phyloP scores from a whole-genome alignment of 179 eudicot genomes.

The Silene coronaria region DNA sequence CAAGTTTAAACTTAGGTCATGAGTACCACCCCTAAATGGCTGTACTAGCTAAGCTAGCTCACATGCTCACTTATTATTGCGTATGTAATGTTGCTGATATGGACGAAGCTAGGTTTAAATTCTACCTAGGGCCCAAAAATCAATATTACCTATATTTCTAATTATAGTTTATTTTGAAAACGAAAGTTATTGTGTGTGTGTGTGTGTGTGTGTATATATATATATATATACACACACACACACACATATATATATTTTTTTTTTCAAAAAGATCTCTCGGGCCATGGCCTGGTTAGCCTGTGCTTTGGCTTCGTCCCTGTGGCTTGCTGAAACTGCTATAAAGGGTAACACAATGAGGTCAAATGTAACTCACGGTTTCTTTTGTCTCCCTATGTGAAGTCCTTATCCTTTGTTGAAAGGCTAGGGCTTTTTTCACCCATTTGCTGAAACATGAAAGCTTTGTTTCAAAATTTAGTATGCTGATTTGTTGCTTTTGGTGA shows the following conservation, averaged over 20 bases:
- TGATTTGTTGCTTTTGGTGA: conserved; percentile 15
- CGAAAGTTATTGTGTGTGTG: no score
- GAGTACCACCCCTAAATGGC: neutral
- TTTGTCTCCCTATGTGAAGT: neutral
- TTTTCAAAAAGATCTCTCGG: no score
- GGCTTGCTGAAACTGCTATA: neutral
- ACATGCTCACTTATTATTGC: neutral
- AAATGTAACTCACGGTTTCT: neutral
- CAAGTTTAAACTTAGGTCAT: neutral
- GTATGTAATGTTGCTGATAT: neutral
- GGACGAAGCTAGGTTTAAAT: no score
- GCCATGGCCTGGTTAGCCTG: no score
- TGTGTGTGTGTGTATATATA: no score
- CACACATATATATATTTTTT: no score
- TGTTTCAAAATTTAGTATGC: neutral
- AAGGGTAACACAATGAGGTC: neutral
- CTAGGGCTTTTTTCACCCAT: neutral
- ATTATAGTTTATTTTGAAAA: no score
- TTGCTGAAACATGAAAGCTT: neutral
- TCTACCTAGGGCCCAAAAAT: no score
- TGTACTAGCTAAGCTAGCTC: neutral
- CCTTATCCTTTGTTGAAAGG: neutral
- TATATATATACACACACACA: no score
- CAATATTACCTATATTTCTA: no score
- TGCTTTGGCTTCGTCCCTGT: no score